phyloP scores from a whole-genome alignment of 2,329 filamentous ascomycete species.

The Fusarium luffae region DNA sequence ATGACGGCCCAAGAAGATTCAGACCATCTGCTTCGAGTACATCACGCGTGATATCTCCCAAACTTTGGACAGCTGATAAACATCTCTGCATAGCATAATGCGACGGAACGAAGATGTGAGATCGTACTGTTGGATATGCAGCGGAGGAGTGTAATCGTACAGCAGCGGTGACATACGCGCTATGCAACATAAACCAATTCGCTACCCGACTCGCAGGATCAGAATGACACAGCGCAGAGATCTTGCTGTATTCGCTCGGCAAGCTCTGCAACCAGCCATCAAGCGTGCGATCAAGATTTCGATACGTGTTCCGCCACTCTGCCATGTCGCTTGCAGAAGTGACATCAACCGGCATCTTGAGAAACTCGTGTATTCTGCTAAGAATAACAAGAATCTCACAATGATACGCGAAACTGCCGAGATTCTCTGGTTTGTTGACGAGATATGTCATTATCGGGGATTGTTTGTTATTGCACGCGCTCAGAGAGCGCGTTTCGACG shows the following conservation, averaged over 20 bases:
- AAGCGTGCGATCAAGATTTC: conserved; percentile 53
- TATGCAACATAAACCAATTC: conserved; percentile 61
- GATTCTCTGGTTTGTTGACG: conserved; percentile 55
- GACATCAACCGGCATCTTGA: conserved; percentile 55
- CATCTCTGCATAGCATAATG: conserved; percentile 59
- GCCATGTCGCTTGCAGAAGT: conserved; percentile 53
- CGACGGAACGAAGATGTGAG: conserved; percentile 56
- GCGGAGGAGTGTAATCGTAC: conserved; percentile 58
- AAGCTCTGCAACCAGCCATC: conserved; percentile 57
- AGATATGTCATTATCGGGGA: conserved; percentile 42
- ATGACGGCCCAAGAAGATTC: conserved; percentile 56
- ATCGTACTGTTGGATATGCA: conserved; percentile 55
- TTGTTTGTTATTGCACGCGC: conserved; percentile 41
- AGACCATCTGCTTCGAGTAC: conserved; percentile 57
- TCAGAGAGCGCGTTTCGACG: conserved; percentile 54
- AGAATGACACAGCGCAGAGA: conserved; percentile 58
- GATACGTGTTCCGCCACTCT: conserved; percentile 56
- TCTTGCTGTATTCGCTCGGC: conserved; percentile 58
- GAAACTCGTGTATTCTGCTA: conserved; percentile 57
- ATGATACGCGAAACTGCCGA: conserved; percentile 59
- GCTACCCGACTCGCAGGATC: conserved; percentile 58
- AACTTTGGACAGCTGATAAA: conserved; percentile 56
- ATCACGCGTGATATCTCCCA: conserved; percentile 57
- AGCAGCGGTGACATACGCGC: conserved; percentile 57
- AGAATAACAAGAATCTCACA: conserved; percentile 58